A percentile compares a stretch with the other conserved stretches of the same genome.
Evolutionary conservation across 2,329 filamentous ascomycete species (phyloP).

Genomic region (Cryphonectria carpinicola): DNA sequence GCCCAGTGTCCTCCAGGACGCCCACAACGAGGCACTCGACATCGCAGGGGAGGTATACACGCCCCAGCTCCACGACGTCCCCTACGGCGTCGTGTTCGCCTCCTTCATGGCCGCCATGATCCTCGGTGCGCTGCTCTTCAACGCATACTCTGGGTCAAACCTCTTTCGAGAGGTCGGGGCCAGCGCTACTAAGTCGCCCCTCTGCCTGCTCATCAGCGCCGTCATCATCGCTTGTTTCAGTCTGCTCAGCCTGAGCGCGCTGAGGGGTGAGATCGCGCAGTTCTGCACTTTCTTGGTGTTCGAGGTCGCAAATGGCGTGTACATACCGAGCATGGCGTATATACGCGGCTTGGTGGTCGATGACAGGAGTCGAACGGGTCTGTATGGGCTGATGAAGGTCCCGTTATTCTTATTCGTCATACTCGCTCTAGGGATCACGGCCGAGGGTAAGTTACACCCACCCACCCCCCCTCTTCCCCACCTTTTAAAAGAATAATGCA

Average conservation of each 20-base stretch:
- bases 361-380: slow-evolving; percentile 35
- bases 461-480: too few species aligned
- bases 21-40: slow-evolving; percentile 29
- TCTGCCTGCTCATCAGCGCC: slow-evolving; percentile 33
- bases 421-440: slow-evolving; percentile 26
- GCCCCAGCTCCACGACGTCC: slow-evolving; percentile 19
- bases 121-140: slow-evolving; percentile 30
- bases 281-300: slow-evolving; percentile 37
- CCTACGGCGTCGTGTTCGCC: slow-evolving; percentile 54
- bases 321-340: slow-evolving; percentile 40
- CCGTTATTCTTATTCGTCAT: slow-evolving; percentile 32
- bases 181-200: slow-evolving; percentile 5
- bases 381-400: slow-evolving; percentile 36
- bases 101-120: slow-evolving; percentile 48
- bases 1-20: slow-evolving; percentile 38
- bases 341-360: slow-evolving; percentile 37
- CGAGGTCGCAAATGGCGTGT: slow-evolving; percentile 41
- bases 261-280: slow-evolving; percentile 32
- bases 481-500: neutral
- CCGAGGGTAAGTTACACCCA: slow-evolving; percentile 26
- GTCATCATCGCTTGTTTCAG: slow-evolving; percentile 33
- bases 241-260: slow-evolving; percentile 32
- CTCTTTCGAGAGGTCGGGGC: neutral
- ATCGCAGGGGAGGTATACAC: slow-evolving; percentile 16
- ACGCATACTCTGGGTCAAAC: slow-evolving; percentile 3